phyloP scores from a whole-genome alignment of 2,329 filamentous ascomycete species.

The Pestalotiopsis fici region DNA sequence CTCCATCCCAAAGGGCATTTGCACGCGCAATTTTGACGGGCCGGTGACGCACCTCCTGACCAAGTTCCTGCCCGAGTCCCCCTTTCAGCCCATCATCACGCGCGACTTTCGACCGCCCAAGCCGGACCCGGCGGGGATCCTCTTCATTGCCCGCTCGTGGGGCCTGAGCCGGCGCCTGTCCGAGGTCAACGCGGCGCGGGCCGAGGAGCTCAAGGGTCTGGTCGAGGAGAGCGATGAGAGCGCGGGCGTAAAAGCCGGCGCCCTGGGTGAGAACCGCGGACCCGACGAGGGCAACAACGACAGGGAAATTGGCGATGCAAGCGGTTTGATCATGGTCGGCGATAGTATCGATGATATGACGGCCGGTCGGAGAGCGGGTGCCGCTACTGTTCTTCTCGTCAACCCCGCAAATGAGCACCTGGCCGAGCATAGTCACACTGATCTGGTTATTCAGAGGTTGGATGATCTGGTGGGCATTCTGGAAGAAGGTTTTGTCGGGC shows the following conservation, averaged over 20 bases:
- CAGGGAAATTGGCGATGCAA: constrained; percentile 31
- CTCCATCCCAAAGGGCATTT: constrained; percentile 76
- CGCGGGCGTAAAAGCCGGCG: constrained; percentile 20
- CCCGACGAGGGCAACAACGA: constrained; percentile 12
- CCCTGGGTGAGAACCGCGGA: constrained; percentile 5
- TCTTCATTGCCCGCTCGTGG: constrained; percentile 83
- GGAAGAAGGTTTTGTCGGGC: constrained; percentile 71
- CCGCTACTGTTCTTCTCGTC: constrained; percentile 84
- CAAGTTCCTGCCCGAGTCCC: constrained; percentile 69
- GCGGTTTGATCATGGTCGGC: too few relatives aligned
- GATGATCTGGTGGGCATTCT: constrained; percentile 78
- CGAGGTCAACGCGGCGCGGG: constrained; percentile 9
- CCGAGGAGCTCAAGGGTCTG: constrained; percentile 18
- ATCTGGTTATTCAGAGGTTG: constrained; percentile 69
- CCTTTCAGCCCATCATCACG: constrained; percentile 80
- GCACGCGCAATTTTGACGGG: constrained; percentile 88
- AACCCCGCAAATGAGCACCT: constrained; percentile 80
- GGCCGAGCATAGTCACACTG: constrained; percentile 72
- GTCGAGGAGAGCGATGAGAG: constrained; percentile 16
- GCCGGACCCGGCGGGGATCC: constrained; percentile 82
- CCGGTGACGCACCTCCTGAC: constrained; percentile 74
- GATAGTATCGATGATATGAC: constrained; percentile 93
- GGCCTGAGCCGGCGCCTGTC: constrained; percentile 44
- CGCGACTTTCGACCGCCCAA: constrained; percentile 83
- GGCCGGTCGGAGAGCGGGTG: constrained; percentile 79